phyloP scores from a whole-genome alignment of 164 flowering plant species.

The Vitis amurensis region DNA sequence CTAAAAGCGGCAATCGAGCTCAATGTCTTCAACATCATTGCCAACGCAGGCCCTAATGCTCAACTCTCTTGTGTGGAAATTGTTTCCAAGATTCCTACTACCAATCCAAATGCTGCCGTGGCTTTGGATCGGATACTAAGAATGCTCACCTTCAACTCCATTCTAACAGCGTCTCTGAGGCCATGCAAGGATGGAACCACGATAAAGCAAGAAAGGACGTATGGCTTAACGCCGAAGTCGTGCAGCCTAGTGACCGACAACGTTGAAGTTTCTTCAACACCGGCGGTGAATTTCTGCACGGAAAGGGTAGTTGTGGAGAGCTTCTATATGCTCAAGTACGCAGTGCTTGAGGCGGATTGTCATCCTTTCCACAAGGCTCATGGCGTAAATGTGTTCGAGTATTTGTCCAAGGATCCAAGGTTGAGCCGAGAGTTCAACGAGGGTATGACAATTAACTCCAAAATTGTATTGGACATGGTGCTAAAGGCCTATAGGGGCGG shows the following conservation, averaged over 20 bases:
- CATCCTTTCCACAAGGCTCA: not conserved
- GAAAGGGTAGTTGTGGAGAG: not conserved
- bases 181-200: not conserved
- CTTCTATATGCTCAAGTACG: not conserved
- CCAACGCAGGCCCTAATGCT: not conserved
- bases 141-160: not conserved
- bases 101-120: not conserved
- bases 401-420: not conserved
- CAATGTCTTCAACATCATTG: constrained; percentile 2
- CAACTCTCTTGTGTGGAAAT: not conserved
- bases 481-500: not conserved
- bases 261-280: not conserved
- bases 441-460: not conserved
- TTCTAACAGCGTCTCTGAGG: not conserved
- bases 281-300: not conserved
- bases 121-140: not conserved
- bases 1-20: not conserved
- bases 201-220: too few relatives aligned
- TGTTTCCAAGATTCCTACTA: not conserved
- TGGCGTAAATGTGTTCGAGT: not conserved
- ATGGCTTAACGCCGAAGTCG: not conserved
- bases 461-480: not conserved
- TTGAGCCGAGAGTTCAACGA: not conserved
- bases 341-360: not conserved
- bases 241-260: not conserved